phyloP scores from a whole-genome alignment of 352 stramenopile species.

The Poterioochromonas sp. region DNA sequence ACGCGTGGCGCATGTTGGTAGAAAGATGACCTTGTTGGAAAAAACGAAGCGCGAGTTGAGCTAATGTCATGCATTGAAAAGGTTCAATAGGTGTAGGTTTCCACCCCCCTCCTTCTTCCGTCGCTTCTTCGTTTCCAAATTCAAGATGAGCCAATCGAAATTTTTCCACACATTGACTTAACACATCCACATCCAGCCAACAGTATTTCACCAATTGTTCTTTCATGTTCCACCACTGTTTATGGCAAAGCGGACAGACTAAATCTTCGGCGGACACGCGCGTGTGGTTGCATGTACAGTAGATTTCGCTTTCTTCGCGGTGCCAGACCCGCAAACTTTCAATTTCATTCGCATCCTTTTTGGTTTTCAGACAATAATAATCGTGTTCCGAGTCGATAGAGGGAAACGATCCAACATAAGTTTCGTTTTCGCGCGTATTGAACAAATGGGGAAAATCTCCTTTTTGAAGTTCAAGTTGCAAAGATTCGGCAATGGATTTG shows the following conservation, averaged over 20 bases:
- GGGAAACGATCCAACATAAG: constrained; percentile 29
- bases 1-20: constrained; percentile 28
- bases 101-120: constrained; percentile 27
- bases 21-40: constrained; percentile 30
- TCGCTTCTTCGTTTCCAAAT: constrained; percentile 30
- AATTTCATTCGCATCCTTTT: constrained; percentile 31
- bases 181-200: constrained; percentile 29
- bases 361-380: constrained; percentile 32
- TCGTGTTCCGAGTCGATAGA: constrained; percentile 26
- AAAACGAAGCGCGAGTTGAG: constrained; percentile 29
- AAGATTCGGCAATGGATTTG: constrained; percentile 29
- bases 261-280: constrained; percentile 28
- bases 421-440: constrained; percentile 30
- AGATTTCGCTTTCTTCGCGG: constrained; percentile 29
- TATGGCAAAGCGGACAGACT: constrained; percentile 29
- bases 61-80: constrained; percentile 31
- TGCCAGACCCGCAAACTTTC: constrained; percentile 29
- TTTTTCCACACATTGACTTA: constrained; percentile 31
- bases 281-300: constrained; percentile 29
- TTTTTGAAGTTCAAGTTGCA: constrained; percentile 31
- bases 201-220: constrained; percentile 31
- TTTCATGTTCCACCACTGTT: constrained; percentile 30
- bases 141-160: constrained; percentile 30
- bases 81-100: constrained; percentile 30
- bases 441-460: constrained; percentile 30